Conservation (phyloP, 1,284 basidiomycete species). For the Trichosporon coremiiforme region DNA sequence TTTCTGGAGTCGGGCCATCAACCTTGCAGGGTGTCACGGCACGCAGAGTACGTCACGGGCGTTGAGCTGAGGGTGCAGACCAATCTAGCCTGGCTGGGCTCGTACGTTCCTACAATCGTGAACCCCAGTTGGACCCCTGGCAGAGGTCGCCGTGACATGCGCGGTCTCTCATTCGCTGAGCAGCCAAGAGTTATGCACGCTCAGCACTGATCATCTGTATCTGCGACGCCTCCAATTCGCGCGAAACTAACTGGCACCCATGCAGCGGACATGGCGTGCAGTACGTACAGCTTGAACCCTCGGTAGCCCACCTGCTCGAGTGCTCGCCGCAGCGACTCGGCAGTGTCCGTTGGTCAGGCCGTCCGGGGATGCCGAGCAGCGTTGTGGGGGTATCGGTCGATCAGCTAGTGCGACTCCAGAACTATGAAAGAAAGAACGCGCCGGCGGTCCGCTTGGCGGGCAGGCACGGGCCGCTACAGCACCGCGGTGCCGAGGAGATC, state of each 20-base stretch:
- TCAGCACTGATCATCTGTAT: not conserved
- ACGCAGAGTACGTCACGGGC: not conserved
- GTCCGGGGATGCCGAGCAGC: not conserved
- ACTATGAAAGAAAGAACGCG: not conserved
- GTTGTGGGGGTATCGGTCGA: not conserved
- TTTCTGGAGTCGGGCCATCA: not conserved
- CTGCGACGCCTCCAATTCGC: not conserved
- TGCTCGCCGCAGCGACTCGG: not conserved
- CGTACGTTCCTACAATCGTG: not conserved
- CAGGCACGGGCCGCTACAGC: not conserved
- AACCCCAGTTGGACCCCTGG: not conserved
- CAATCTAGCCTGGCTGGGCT: not conserved
- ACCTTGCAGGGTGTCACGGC: not conserved
- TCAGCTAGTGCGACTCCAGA: not conserved
- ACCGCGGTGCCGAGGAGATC: not conserved
- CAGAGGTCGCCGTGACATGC: not conserved
- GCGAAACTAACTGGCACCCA: not conserved
- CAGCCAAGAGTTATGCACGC: not conserved
- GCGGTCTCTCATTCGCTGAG: not conserved
- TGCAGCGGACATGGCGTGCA: not conserved
- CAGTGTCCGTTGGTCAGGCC: not conserved
- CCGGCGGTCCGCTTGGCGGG: not conserved
- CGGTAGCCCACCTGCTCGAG: not conserved
- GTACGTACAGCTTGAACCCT: not conserved
- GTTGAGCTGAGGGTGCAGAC: too few species aligned